Base-by-base conservation (phyloP, 306 rosid genomes). In the Acacia acuminata region DNA sequence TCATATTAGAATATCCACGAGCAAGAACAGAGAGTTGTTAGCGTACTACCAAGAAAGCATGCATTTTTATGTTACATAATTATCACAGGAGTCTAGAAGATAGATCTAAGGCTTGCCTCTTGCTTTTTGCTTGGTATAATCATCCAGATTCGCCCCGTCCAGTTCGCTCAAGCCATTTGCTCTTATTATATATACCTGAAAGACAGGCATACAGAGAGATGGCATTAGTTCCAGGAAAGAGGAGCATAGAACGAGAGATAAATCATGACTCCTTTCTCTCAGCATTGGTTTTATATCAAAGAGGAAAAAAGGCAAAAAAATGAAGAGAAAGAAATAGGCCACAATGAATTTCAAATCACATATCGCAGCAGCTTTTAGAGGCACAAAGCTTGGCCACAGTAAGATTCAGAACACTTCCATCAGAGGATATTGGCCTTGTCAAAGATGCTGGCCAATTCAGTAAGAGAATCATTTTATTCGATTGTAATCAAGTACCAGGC, bases 141-240 rank as follows among this genome's bases (percentile, higher is more conserved):
- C 80, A 40, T 93, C 94, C 82, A 78, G 83, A 86, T 81, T 87
- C 42, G 90, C 85, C 45, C 94, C 97, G 60, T 93, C 95, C 74
- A 81, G 83, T 86, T 93, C 97, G 34, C 82, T 82, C 44, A 80
- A 75, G 77, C 80, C 87, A 78, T 84, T 88, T 55, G 92, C 87
- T 85, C 93, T 88, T 76, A 84, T 82, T 68, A 94, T 85, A 78
- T 85, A 88, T 81, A 91, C 95, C 98, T 94, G 82, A 82, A 79
- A 76, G 34, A 77, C 20, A 75, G 80, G 40, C 65, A 70, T 6
- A 70, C 14, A 2, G 73, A 10, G 48, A 45, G 45, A 36, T 74
- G 63, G 38, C 22, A 40, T 45, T 65, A 77, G 51, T 75, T 64
- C n/a, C 61, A 44, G 67, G n/a, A 82, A 43, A 75, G 55, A 38